These are phyloP conservation scores for Fusarium liriodendri DNA, from an alignment of 2,329 filamentous ascomycete species.

Conservation along the genomic window DNA sequence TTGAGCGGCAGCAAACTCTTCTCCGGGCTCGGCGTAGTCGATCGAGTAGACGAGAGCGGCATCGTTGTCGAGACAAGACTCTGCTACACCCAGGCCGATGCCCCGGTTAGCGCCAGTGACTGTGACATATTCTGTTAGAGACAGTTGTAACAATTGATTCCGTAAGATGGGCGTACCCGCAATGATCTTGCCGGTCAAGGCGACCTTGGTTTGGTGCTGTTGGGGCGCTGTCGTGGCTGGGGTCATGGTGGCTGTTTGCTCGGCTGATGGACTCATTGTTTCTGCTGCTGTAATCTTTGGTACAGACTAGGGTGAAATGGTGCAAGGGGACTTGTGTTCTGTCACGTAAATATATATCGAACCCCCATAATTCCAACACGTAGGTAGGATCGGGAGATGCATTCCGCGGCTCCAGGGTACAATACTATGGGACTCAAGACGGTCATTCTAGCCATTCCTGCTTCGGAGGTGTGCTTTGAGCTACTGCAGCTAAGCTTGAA, in stretches of 20 bases:
- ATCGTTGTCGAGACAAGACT: conserved; percentile 58
- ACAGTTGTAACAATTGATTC: not conserved
- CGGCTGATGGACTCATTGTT: not conserved
- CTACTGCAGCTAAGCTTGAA: not conserved
- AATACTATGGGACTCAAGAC: not conserved
- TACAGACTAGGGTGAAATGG: not conserved
- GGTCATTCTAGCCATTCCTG: not conserved
- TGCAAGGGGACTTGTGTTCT: not conserved
- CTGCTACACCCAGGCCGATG: conserved; percentile 59
- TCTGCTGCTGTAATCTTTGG: not conserved
- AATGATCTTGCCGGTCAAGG: conserved; percentile 16
- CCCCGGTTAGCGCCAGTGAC: conserved; percentile 58
- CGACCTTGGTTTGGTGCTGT: conserved; percentile 13
- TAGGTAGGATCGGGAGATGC: not conserved
- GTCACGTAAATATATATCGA: not conserved
- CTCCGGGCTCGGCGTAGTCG: conserved; percentile 42
- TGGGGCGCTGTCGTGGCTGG: not conserved
- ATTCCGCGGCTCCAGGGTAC: not conserved
- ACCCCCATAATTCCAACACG: not conserved
- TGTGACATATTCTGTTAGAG: not conserved
- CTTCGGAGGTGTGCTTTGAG: not conserved
- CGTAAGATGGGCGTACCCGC: not conserved
- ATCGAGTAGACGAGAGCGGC: conserved; percentile 48
- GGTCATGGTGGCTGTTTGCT: not conserved
- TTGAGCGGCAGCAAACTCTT: conserved; percentile 45